phyloP scores from a whole-genome alignment of 2,329 filamentous ascomycete species.

The Neofusicoccum sp. region DNA sequence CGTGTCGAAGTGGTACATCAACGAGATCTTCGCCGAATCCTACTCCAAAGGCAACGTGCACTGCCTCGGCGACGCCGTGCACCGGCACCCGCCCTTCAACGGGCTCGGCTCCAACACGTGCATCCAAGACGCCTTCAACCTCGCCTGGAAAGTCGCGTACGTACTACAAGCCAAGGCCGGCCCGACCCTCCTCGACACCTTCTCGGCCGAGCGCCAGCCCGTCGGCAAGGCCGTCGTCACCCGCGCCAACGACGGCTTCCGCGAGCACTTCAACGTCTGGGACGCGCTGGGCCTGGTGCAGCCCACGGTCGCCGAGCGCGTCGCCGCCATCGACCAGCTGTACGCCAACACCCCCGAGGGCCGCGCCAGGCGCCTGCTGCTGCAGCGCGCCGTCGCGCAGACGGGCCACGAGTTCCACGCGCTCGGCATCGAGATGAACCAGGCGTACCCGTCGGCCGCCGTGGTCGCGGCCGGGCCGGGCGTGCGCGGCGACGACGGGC shows the following conservation, averaged over 20 bases:
- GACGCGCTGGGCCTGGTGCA: constrained; percentile 47
- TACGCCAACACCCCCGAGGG: constrained; percentile 40
- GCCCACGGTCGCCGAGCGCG: constrained; percentile 40
- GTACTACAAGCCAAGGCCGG: constrained; percentile 29
- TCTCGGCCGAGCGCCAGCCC: constrained; percentile 35
- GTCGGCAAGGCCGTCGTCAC: constrained; percentile 46
- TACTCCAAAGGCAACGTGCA: constrained; percentile 24
- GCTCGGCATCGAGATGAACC: constrained; percentile 60
- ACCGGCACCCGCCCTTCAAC: constrained; percentile 28
- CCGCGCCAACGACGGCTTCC: constrained; percentile 57
- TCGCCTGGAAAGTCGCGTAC: constrained; percentile 39
- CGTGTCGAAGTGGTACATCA: constrained; percentile 20
- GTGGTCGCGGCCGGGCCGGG: constrained; percentile 47
- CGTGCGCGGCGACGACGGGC: constrained; percentile 23
- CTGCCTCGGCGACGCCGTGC: constrained; percentile 24
- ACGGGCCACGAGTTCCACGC: constrained; percentile 55
- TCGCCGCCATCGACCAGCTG: constrained; percentile 42
- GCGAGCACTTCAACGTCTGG: constrained; percentile 51
- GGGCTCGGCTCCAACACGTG: constrained; percentile 29
- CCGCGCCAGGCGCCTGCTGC: constrained; percentile 35
- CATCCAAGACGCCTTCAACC: constrained; percentile 40
- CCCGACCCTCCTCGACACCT: constrained; percentile 29
- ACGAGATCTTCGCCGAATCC: constrained; percentile 20
- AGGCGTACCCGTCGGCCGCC: constrained; percentile 49
- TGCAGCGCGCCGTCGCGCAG: constrained; percentile 44